Evolutionary conservation across 768 basidiomycete genomes (phyloP), one percentile per base, ranked within the genome.

Genomic region (Crucibulum laeve): DNA sequence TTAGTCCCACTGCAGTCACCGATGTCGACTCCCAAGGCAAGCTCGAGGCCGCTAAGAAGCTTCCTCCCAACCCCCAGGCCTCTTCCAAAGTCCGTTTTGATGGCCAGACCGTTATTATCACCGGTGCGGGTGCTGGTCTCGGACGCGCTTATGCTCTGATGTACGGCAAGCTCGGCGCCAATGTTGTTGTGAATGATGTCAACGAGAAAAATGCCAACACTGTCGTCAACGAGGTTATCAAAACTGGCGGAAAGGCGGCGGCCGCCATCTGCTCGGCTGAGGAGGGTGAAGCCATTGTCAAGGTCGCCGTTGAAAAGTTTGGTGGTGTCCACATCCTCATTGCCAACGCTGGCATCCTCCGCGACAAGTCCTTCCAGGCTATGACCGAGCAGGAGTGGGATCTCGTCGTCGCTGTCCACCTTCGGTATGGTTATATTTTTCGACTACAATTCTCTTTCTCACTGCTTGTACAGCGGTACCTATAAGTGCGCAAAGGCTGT

Each of bases 301-400:
- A 94, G 60, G 70, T 77, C 28, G 92, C 93, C 0, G 46, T 96
- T 38, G 84, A 93, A 47, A 80, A 84, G 25, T 99, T 94, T 53
- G 94, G 94, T 18, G 70, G 76, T 23, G 83, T 96, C 3, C 93
- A 99, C 57, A 70, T 91, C 17, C 80, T 96, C 30, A 70, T 94
- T 42, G 90, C 91, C 25, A 99, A 97, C 56, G 96, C 95, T 32
- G 94, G 95, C 50, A 86, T 98, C 51, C 67, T 97, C 40, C 77
- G 95, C 34, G 94, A 97, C 68, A 96, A 93, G 59, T 90, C 90
- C 3, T 95, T 98, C 70, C 69, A 77, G 43, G 78, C 87, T 4
- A 87, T 98, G 87, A 78, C 84, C 0, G 88, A 90, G 53, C 78
- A 83, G 51, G 93, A 98, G 52, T 99, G 96, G 96, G 94, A 98